These are phyloP conservation scores for Chalciporus sphaerocephalus DNA, from an alignment of 768 basidiomycete genomes.

Conservation along the genomic window DNA sequence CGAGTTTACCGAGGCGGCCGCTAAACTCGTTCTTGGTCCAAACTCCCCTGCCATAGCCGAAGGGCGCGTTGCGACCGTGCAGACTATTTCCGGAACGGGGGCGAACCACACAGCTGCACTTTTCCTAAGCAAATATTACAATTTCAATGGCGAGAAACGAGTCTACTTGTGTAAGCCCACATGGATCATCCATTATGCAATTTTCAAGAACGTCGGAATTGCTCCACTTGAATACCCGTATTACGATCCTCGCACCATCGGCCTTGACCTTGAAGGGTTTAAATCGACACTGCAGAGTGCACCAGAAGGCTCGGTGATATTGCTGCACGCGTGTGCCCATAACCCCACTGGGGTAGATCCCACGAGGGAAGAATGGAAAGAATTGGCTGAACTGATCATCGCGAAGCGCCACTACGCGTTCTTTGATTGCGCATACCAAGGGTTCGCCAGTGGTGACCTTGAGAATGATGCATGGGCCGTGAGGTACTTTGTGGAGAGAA, in stretches of 20 bases:
- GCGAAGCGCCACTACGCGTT: slow-evolving; percentile 80
- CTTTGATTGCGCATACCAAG: slow-evolving; percentile 96
- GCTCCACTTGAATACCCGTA: slow-evolving; percentile 88
- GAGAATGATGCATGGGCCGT: slow-evolving; percentile 92
- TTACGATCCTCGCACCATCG: slow-evolving; percentile 87
- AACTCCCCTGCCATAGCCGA: slow-evolving; percentile 68
- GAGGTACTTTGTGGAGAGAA: slow-evolving; percentile 73
- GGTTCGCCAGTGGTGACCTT: slow-evolving; percentile 90
- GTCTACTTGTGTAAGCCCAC: slow-evolving; percentile 90
- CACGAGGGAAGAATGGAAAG: slow-evolving; percentile 79
- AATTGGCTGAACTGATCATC: slow-evolving; percentile 68
- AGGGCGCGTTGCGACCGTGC: slow-evolving; percentile 70
- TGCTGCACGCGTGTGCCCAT: slow-evolving; percentile 93
- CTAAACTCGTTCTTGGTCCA: slow-evolving; percentile 74
- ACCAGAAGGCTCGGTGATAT: slow-evolving; percentile 73
- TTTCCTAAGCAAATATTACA: slow-evolving; percentile 81
- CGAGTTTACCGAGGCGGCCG: slow-evolving; percentile 77
- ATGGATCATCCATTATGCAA: slow-evolving; percentile 90
- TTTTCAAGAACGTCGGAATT: slow-evolving; percentile 88
- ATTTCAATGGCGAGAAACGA: slow-evolving; percentile 57
- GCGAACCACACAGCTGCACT: slow-evolving; percentile 91
- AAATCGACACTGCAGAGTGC: slow-evolving; percentile 56
- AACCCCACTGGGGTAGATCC: slow-evolving; percentile 98
- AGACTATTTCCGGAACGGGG: slow-evolving; percentile 95
- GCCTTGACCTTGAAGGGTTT: slow-evolving; percentile 75